Evolutionary conservation across 1,284 basidiomycete genomes (phyloP), one percentile per base, ranked within the genome.

Genomic region (Takashimella koratensis): DNA sequence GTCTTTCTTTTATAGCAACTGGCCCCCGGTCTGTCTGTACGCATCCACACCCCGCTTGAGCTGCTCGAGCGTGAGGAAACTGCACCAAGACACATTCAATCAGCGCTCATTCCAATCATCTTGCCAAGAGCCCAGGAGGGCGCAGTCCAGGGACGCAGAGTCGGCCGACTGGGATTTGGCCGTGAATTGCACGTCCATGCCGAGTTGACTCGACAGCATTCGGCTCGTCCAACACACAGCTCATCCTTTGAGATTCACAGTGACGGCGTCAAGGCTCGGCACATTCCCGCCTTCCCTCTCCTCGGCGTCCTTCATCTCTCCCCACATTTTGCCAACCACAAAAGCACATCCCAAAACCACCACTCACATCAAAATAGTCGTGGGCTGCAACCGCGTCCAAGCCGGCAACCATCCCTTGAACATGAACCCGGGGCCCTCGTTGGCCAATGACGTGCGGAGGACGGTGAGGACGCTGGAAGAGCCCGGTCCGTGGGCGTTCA

Each of bases 401-500:
- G 71, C 68, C 0, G 71, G 71, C 4, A 69, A 75, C 90, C 89
- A 71, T 19, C 76, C 91, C 87, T 90, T 90, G 80, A 95, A 93
- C 84, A 94, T 88, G 81, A 92, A 94, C 81, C 86, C 84, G 3
- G 87, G 71, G 5, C 91, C 92, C 71, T 95, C 91, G 58, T 79
- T 85, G 57, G 82, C 80, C 60, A 94, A 80, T 45, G 88, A 88
- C 6, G 80, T 68, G 26, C 81, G 78, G 70, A 94, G 90, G 46
- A 90, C 85, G 10, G 74, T 79, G 24, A 90, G 58, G 2, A 88
- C 86, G 16, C 87, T 88, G 81, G 79, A 83, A 4, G 86, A 85
- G 26, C 88, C 88, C 3, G 85, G 83, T 5, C 88, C 88, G 2
- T 86, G 86, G 0, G 90, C 89, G 66, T 88, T 91, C 90, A 94